phyloP scores from a whole-genome alignment of 192 early-diverging fungal genomes.

The Globomyces pollinis-pini region DNA sequence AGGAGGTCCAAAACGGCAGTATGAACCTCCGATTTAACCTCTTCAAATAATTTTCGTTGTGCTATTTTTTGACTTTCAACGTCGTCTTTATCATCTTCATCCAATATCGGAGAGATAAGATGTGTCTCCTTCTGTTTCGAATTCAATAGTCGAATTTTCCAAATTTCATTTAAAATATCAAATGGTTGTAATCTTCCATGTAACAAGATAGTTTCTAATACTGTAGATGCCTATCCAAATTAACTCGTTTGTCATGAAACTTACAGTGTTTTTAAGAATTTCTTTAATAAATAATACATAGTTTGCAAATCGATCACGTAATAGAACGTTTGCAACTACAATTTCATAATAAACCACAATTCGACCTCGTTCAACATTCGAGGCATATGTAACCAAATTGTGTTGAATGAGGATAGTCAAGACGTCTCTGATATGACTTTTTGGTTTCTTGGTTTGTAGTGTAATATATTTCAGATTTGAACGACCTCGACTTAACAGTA shows the following conservation, averaged over 20 bases:
- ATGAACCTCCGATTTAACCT: too few relatives aligned
- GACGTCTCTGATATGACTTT: constrained; percentile 56
- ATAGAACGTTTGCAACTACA: constrained; percentile 44
- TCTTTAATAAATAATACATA: constrained; percentile 16
- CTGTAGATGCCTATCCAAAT: constrained; percentile 7
- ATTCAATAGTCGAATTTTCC: too few relatives aligned
- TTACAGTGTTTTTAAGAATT: constrained; percentile 17
- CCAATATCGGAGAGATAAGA: too few relatives aligned
- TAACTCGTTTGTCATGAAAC: neutral
- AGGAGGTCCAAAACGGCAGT: too few relatives aligned
- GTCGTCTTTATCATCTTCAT: too few relatives aligned
- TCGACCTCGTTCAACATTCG: constrained; percentile 48
- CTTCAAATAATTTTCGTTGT: too few relatives aligned
- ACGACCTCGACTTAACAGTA: too few relatives aligned
- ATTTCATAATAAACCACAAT: constrained; percentile 63
- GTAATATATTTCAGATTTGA: too few relatives aligned
- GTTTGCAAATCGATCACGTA: constrained; percentile 36
- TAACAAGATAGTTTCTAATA: constrained; percentile 16
- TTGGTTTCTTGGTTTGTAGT: constrained; percentile 35
- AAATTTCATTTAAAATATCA: too few relatives aligned
- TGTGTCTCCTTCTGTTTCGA: too few relatives aligned
- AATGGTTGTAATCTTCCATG: constrained; percentile 21
- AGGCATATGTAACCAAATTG: constrained; percentile 63
- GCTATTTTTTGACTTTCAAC: too few relatives aligned
- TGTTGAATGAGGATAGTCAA: constrained; percentile 86